Evolutionary conservation across 2,329 filamentous ascomycete species (phyloP), one percentile per base, ranked within the genome.

Genomic region (Monascus ruber): DNA sequence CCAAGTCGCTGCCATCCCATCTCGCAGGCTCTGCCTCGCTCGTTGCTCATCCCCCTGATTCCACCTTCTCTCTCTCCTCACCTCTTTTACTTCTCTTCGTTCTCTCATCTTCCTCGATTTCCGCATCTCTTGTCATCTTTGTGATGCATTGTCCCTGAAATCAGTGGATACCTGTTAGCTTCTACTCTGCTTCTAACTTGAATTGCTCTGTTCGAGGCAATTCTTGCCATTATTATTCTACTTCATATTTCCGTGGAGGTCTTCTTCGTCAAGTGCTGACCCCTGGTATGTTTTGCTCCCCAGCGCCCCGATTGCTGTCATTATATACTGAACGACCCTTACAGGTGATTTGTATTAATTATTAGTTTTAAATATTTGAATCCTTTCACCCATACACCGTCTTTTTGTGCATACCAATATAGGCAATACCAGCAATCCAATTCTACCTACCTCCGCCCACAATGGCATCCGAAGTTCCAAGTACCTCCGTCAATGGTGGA

Each of bases 401-500:
- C 17, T 38, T 31, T 40, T 37, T 38, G 33, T 41, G 42, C 33
- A 38, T 36, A 31, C 29, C 36, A 24, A 39, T 40, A 39, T 42
- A 40, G 31, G 37, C 35, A 33, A 17, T 17, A 17, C 3, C 17
- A 17, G 17, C 17, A 17, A 17, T 17, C 17, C 17, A 3, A 17
- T 17, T 17, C 17, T 3, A 17, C 17, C 17, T 17, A 17, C 17
- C 17, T 17, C 31, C 24, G 6, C 33, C 42, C 48, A 47, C 39
- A 39, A 63, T 63, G 59, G 54, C 60, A 43, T 48, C 59, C 33
- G 56, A 63, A 52, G 40, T 48, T 24, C 47, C 56, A 17, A 52
- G 40, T 35, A 35, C 52, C 39, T 17, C 17, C 3, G 17, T 17
- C 39, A 63, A 62, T 41, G 56, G 59, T 38, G 55, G 54, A 34